Conservation (phyloP, 352 stramenopile genomes). For the Globisporangium splendens region DNA sequence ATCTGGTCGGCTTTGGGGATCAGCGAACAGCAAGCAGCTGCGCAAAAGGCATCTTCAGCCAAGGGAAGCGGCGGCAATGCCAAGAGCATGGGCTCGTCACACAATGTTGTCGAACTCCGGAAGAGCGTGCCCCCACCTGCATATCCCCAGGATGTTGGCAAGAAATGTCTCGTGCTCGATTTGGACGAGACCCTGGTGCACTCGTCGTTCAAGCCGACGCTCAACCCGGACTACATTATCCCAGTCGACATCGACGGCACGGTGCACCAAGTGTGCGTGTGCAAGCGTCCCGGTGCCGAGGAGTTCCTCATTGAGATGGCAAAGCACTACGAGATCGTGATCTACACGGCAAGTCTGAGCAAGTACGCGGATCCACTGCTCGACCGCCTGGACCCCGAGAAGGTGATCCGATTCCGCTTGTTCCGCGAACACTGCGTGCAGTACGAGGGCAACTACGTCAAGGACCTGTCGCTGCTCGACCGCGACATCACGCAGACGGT, state of each 20-base stretch:
- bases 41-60: constrained; percentile 15
- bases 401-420: constrained; percentile 87
- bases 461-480: constrained; percentile 95
- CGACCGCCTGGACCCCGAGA: constrained; percentile 93
- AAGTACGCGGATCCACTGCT: constrained; percentile 97
- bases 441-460: constrained; percentile 96
- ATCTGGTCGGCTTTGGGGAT: constrained; percentile 63
- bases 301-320: constrained; percentile 96
- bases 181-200: constrained; percentile 98
- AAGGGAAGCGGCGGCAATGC: constrained; percentile 9
- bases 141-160: constrained; percentile 48
- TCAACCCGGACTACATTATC: constrained; percentile 95
- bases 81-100: constrained; percentile 17
- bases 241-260: constrained; percentile 94
- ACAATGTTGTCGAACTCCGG: constrained; percentile 44
- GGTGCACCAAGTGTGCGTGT: constrained; percentile 87
- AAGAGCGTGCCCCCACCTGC: constrained; percentile 54
- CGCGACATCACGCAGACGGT: constrained; percentile 92
- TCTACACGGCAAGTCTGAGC: constrained; percentile 97
- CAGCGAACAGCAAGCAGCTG: constrained; percentile 50
- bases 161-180: constrained; percentile 93
- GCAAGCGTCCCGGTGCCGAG: constrained; percentile 92
- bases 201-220: constrained; percentile 93
- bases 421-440: constrained; percentile 95
- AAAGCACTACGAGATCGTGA: constrained; percentile 97